Conservation (phyloP, 1,284 basidiomycete genomes). For the Microbotryum silenes-acaulis region DNA sequence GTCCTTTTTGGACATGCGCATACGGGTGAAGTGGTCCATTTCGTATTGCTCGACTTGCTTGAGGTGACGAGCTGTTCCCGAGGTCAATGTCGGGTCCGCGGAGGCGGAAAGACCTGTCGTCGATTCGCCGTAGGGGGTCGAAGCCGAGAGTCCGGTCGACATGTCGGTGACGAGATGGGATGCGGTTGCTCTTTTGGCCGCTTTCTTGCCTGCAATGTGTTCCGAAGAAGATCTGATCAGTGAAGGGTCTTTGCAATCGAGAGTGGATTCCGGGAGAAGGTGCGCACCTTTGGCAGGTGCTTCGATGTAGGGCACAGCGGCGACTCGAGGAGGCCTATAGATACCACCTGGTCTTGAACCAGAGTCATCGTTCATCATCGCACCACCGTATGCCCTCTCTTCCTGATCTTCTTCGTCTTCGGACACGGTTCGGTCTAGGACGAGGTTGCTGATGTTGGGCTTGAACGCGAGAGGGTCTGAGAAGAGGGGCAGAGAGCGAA, state of each 20-base stretch:
- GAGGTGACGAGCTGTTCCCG: conserved; percentile 65
- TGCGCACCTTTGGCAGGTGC: conserved; percentile 44
- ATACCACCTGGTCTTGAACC: conserved; percentile 49
- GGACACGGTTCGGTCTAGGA: conserved; percentile 27
- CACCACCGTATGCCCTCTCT: conserved; percentile 17
- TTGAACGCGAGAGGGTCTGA: conserved; percentile 82
- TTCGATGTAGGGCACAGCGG: conserved; percentile 83
- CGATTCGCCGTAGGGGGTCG: conserved; percentile 60
- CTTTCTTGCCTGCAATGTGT: conserved; percentile 40
- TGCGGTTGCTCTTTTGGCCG: conserved; percentile 13
- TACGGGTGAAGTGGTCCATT: conserved; percentile 88
- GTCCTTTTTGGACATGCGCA: conserved; percentile 88
- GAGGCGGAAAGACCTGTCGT: conserved; percentile 59
- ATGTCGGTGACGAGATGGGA: conserved; percentile 34
- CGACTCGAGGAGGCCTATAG: conserved; percentile 86
- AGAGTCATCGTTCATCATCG: conserved; percentile 34
- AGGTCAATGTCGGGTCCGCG: conserved; percentile 39
- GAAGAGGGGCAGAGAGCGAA: conserved; percentile 1
- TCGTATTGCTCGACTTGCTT: conserved; percentile 83
- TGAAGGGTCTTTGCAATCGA: background rate
- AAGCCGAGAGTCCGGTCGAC: conserved; percentile 49
- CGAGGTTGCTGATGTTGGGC: conserved; percentile 58
- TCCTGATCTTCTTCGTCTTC: conserved; percentile 41
- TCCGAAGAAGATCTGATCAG: background rate
- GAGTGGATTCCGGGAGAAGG: background rate